Evolutionary conservation across 345 rosid genomes (phyloP), one percentile per base, ranked within the genome.

Genomic region (Euphorbia pulcherrima): DNA sequence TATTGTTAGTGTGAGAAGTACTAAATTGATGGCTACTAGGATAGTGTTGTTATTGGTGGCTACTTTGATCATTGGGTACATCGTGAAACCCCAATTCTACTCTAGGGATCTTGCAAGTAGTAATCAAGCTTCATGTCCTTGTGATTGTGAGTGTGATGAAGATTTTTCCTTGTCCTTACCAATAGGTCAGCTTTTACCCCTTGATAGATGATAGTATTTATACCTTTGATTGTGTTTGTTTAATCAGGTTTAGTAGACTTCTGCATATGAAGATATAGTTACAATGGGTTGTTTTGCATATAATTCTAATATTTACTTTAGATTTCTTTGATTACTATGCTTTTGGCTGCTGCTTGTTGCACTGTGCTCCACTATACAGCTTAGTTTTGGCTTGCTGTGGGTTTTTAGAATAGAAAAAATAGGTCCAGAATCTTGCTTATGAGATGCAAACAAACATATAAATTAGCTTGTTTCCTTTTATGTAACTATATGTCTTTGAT

Each of bases 131-230:
- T 64, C 78, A 4, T 78, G 82, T 58, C 58, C 70, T 33, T 83
- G 87, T 74, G 64, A 35, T 39, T 83, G 87, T 60, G 76, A 74
- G 62, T 81, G 84, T 67, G 60, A 61, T 61, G 69, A 75, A 55
- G 77, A 71, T 10, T 28, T 47, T 46, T 68, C 68, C 40, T 52
- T 68, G 21, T 33, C 54, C 30, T 65, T 64, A 28, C 72, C 82
- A 46, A 27, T 60, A 64, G 81, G 84, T 83, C 21, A 46, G 65
- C 30, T 50, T 64, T 69, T 37, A 14, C 21, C 17, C 7, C 35
- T 7, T 21, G 23, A n/a, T 40, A 39, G 28, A 50, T 60, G 57
- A n/a, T 37, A 18, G 8, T 74, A 16, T 60, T 35, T 1, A 18
- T 62, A 29, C 54, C 54, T 17, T 27, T 8, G n/a, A 37, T 18